phyloP scores from a whole-genome alignment of 768 basidiomycete genomes.

The Tricholoma bakamatsutake region DNA sequence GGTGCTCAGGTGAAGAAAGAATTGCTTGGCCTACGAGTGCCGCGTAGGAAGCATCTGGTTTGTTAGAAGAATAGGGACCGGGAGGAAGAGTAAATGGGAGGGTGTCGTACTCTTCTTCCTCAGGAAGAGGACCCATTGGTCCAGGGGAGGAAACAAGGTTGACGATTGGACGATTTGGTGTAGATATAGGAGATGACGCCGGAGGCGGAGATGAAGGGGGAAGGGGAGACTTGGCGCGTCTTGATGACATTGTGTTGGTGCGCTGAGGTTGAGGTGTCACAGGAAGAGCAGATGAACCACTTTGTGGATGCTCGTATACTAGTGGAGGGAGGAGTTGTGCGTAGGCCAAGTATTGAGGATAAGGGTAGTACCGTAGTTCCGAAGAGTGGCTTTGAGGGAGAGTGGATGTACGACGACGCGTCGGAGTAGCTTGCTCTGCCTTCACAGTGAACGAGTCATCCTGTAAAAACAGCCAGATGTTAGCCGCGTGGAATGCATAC shows the following conservation, averaged over 20 bases:
- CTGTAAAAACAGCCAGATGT: constrained; percentile 11
- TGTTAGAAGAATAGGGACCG: constrained; percentile 73
- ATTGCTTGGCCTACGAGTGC: constrained; percentile 95
- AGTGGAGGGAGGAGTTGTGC: constrained; percentile 21
- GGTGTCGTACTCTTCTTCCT: constrained; percentile 59
- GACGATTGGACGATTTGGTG: constrained; percentile 53
- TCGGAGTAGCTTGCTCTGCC: constrained; percentile 41
- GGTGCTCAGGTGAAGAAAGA: constrained; percentile 74
- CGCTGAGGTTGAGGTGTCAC: constrained; percentile 46
- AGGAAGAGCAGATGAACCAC: constrained; percentile 32
- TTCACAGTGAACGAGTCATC: constrained; percentile 25
- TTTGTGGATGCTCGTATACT: constrained; percentile 26
- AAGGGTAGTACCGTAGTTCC: constrained; percentile 28
- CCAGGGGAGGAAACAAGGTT: constrained; percentile 85
- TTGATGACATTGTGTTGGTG: constrained; percentile 27
- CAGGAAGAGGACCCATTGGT: constrained; percentile 61
- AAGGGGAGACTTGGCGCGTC: constrained; percentile 38
- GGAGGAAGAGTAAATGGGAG: constrained; percentile 76
- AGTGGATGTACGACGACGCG: constrained; percentile 27
- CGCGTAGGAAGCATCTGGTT: constrained; percentile 89
- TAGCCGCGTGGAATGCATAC: constrained; percentile 4
- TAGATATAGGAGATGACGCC: constrained; percentile 55
- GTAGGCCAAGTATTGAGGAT: constrained; percentile 32
- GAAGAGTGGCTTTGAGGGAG: constrained; percentile 16
- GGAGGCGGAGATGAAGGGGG: constrained; percentile 57